Conservation (phyloP, 2,329 filamentous ascomycete genomes). For the Epichloe brachyelytri region DNA sequence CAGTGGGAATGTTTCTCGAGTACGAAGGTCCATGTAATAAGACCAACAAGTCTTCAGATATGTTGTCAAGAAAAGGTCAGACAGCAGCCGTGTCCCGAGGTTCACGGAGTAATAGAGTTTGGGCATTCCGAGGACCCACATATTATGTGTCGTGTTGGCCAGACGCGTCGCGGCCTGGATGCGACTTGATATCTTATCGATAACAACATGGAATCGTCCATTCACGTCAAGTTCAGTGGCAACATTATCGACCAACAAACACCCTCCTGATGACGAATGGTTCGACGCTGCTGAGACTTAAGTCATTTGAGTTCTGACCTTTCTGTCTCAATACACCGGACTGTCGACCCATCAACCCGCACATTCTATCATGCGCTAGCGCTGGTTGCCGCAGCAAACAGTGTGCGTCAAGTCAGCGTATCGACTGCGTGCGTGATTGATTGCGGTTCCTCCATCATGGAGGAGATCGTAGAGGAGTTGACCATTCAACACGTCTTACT, state of each 20-base stretch:
- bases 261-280: not conserved
- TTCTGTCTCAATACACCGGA: not conserved
- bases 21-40: too few relatives aligned
- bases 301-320: not conserved
- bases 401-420: conserved; percentile 3
- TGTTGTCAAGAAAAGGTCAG: too few relatives aligned
- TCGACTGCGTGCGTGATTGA: conserved; percentile 5
- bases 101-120: too few relatives aligned
- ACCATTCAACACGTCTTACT: conserved; percentile 30
- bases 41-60: too few relatives aligned
- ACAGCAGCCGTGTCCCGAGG: too few relatives aligned
- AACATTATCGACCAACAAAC: not conserved
- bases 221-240: not conserved
- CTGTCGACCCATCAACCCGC: too few relatives aligned
- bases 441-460: conserved; percentile 7
- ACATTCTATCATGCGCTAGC: not conserved
- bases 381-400: not conserved
- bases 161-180: not conserved
- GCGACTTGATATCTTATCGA: not conserved
- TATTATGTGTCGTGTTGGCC: too few relatives aligned
- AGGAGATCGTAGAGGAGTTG: conserved; percentile 27
- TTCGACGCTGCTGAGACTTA: not conserved
- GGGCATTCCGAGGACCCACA: too few relatives aligned
- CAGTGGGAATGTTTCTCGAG: too few relatives aligned
- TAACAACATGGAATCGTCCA: not conserved